Conservation (phyloP, 176 grass and related monocot genomes). For the Calamus simplicifolius region DNA sequence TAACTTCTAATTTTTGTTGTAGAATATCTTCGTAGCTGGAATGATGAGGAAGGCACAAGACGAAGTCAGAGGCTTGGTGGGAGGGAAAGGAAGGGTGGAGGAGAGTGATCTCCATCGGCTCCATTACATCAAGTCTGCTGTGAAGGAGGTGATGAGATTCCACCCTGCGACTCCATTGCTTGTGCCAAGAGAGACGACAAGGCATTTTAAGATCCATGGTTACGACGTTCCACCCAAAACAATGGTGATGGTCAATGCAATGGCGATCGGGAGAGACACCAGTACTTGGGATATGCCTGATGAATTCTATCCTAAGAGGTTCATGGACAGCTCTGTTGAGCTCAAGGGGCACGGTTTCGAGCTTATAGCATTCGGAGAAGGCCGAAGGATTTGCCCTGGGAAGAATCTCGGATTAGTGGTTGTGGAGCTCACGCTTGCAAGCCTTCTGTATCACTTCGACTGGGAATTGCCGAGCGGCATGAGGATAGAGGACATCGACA, state of each 20-base stretch:
- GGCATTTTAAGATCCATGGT: constrained; percentile 12
- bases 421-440: constrained; percentile 19
- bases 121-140: constrained; percentile 28
- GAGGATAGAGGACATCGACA: constrained; percentile 15
- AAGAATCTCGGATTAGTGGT: constrained; percentile 8
- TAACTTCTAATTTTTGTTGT: too few relatives aligned
- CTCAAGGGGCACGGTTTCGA: constrained; percentile 21
- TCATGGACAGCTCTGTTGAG: constrained; percentile 4
- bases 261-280: constrained; percentile 35
- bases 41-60: constrained; percentile 25
- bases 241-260: constrained; percentile 20
- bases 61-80: constrained; percentile 12
- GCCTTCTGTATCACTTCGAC: constrained; percentile 21
- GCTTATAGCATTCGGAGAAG: constrained; percentile 27
- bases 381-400: constrained; percentile 31
- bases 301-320: constrained; percentile 29
- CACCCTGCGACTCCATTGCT: constrained; percentile 29
- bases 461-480: constrained; percentile 15
- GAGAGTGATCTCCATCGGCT: constrained; percentile 19
- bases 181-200: constrained; percentile 11
- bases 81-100: not conserved
- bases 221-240: constrained; percentile 24
- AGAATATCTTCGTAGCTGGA: constrained; percentile 30
- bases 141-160: constrained; percentile 41
- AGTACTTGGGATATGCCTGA: constrained; percentile 15